A percentile compares a stretch with the other conserved stretches of the same genome.
These are phyloP conservation scores for Phytophthora europaea DNA, from an alignment of 352 stramenopile genomes.

Conservation along the genomic window DNA sequence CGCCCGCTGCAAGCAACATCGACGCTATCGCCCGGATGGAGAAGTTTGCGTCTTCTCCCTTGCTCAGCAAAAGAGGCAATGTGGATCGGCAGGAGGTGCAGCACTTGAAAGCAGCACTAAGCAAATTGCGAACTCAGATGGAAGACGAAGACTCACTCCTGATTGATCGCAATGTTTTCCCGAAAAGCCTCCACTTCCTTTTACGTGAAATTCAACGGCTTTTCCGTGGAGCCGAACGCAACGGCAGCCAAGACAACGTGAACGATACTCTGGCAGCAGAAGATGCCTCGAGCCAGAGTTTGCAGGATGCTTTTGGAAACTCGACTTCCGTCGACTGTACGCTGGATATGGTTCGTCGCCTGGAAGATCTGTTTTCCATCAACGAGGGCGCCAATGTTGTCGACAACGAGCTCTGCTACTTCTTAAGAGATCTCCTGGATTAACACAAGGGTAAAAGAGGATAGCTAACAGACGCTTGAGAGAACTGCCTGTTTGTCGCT, in stretches of 20 bases:
- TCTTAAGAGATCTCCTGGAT: slow-evolving; percentile 75
- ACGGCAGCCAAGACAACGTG: not conserved
- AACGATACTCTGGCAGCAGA: not conserved
- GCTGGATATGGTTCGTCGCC: slow-evolving; percentile 49
- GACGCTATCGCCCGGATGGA: slow-evolving; percentile 48
- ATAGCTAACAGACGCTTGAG: slow-evolving; percentile 4
- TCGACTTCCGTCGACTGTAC: slow-evolving; percentile 54
- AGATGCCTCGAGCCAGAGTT: not conserved
- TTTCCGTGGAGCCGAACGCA: slow-evolving; percentile 31
- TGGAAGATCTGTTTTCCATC: slow-evolving; percentile 67
- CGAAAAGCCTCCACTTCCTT: slow-evolving; percentile 33
- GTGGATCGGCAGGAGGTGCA: slow-evolving; percentile 44
- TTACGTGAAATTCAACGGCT: slow-evolving; percentile 51
- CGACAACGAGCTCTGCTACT: slow-evolving; percentile 80
- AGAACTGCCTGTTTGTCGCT: not conserved
- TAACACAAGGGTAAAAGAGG: slow-evolving; percentile 13
- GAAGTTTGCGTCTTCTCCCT: slow-evolving; percentile 53
- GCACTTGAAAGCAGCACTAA: slow-evolving; percentile 46
- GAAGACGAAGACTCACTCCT: slow-evolving; percentile 75
- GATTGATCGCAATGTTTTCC: slow-evolving; percentile 50
- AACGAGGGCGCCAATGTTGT: slow-evolving; percentile 45
- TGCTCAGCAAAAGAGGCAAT: slow-evolving; percentile 60
- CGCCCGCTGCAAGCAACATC: slow-evolving; percentile 21
- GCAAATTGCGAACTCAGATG: slow-evolving; percentile 62
- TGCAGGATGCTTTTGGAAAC: slow-evolving; percentile 62